A percentile compares a stretch with the other conserved stretches of the same genome.
Evolutionary conservation across 1,284 basidiomycete species (phyloP).

Genomic region (Cronartium quercuum): DNA sequence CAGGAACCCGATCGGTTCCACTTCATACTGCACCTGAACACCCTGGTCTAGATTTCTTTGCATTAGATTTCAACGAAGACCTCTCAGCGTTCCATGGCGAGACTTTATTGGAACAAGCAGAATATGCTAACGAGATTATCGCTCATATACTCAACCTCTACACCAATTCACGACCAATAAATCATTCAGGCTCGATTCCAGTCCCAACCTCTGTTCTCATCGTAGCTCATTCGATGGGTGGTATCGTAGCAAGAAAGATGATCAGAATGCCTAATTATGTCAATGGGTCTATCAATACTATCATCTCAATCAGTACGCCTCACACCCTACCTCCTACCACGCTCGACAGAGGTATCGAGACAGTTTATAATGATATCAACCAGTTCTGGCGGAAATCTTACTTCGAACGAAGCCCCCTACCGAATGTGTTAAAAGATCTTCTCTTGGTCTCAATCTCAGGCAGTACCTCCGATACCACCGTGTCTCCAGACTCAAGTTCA

Average conservation of each 20-base stretch:
- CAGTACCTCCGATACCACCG: slow-evolving; percentile 83
- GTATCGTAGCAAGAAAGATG: slow-evolving; percentile 68
- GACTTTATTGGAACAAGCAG: slow-evolving; percentile 74
- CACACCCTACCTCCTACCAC: slow-evolving; percentile 81
- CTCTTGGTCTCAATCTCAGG: slow-evolving; percentile 83
- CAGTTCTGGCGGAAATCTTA: slow-evolving; percentile 50
- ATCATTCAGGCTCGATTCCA: slow-evolving; percentile 25
- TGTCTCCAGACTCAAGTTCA: slow-evolving; percentile 83
- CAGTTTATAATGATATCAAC: slow-evolving; percentile 58
- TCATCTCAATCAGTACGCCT: slow-evolving; percentile 93
- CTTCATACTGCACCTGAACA: slow-evolving; percentile 42
- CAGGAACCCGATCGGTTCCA: background rate
- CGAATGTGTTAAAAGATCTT: slow-evolving; percentile 32
- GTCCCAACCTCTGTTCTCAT: slow-evolving; percentile 58
- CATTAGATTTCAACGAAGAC: slow-evolving; percentile 96
- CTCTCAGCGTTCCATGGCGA: slow-evolving; percentile 89
- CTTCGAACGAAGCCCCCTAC: slow-evolving; percentile 7
- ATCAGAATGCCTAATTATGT: slow-evolving; percentile 58
- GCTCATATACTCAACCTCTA: slow-evolving; percentile 72
- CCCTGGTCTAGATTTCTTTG: slow-evolving; percentile 71
- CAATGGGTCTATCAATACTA: slow-evolving; percentile 58
- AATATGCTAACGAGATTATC: slow-evolving; percentile 68
- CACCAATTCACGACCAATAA: slow-evolving; percentile 46
- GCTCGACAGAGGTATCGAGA: slow-evolving; percentile 71
- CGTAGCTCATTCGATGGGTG: slow-evolving; percentile 98